Base-by-base conservation (phyloP, 192 early-diverging fungal species). In the Helicostylum pulchrum region DNA sequence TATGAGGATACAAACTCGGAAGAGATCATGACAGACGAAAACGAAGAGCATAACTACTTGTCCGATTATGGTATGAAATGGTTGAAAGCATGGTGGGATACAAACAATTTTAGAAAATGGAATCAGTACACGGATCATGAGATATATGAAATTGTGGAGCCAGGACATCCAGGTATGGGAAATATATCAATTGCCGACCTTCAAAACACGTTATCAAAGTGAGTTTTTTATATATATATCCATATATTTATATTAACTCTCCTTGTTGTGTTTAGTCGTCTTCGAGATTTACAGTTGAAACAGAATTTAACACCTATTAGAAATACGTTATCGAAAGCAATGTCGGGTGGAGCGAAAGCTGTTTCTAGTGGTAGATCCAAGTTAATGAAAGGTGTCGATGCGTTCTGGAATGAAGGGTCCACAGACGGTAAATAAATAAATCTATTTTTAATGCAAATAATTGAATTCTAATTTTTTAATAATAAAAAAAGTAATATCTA, bases 61-160 rank as follows among this genome's bases (percentile, higher is more conserved):
- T 53, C 77, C 7, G 90, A 92, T 62, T 92, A 83, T 72, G 85
- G 85, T 49, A 65, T 70, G 26, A 62, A 70, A 7, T 92, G 82
- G 77, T 71, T 89, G 26, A 83, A 78, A 43, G 77, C 78, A 17
- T 92, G 90, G 90, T 75, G 87, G 51, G 62, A 77, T 39, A 87
- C 89, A 26, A 80, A 75, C 23, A 87, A 85, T 55, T 92, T 85
- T 64, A 74, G 75, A 52, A 72, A 88, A 9, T 92, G 89, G 90
- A 76, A 85, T 19, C 63, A 78, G 19, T 81, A 78, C 63, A 78
- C 77, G 17, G 78, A 83, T 45, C 77, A 82, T 61, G 80, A 79
- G 61, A 78, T 86, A 48, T 73, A 82, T 47, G 81, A 86, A 64
- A 78, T 79, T 64, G 73, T 87, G 0, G 84, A 77, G 8, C 82